Evolutionary conservation across 306 rosid genomes (phyloP).

Genomic region (Corylus americana): DNA sequence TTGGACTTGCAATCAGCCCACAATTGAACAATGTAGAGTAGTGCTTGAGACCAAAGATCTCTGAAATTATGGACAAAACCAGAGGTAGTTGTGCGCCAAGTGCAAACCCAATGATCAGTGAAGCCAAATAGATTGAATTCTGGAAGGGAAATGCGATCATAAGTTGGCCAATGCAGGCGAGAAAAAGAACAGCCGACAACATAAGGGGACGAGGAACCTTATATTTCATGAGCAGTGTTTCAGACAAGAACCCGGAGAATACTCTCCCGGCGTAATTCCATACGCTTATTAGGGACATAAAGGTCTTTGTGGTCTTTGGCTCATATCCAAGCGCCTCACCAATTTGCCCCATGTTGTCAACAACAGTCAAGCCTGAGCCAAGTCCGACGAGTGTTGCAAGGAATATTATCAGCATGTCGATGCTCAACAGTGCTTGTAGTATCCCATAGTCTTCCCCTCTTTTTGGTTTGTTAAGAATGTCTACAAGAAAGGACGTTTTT

Average conservation of each 20-base stretch:
- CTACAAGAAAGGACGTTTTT: not conserved
- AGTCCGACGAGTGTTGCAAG: conserved; percentile 37
- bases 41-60: conserved; percentile 49
- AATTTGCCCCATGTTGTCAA: conserved; percentile 48
- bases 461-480: conserved; percentile 20
- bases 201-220: conserved; percentile 43
- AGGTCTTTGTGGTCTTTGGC: conserved; percentile 23
- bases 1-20: conserved; percentile 46
- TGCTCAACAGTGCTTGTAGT: conserved; percentile 39
- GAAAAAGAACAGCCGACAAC: conserved; percentile 35
- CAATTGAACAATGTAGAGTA: conserved; percentile 50
- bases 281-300: conserved; percentile 41
- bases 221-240: conserved; percentile 23
- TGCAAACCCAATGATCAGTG: conserved; percentile 40
- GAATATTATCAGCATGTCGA: conserved; percentile 43
- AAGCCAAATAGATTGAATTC: conserved; percentile 40
- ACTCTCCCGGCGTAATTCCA: conserved; percentile 56
- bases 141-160: conserved; percentile 42
- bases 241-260: conserved; percentile 44
- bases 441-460: conserved; percentile 54
- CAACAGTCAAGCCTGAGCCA: conserved; percentile 41
- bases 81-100: conserved; percentile 48
- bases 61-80: conserved; percentile 48
- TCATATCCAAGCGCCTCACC: conserved; percentile 46
- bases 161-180: conserved; percentile 38